phyloP scores from a whole-genome alignment of 257 asterid species.

The Hygrophila difformis region DNA sequence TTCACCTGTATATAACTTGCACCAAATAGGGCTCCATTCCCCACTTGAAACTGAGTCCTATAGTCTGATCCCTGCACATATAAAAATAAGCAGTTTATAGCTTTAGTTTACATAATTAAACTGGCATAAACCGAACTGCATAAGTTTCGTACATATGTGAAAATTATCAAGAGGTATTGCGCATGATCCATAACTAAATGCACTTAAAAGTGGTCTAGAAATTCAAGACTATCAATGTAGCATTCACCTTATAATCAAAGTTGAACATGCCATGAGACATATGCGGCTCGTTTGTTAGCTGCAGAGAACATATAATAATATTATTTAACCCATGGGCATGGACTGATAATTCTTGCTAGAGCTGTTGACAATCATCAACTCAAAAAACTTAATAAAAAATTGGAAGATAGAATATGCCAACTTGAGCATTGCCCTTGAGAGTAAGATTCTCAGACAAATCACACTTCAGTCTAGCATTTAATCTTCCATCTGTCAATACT shows the following conservation, averaged over 20 bases:
- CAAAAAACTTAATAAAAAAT: slow-evolving; percentile 6
- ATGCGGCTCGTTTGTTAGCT: slow-evolving; percentile 91
- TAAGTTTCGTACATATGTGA: too few species aligned
- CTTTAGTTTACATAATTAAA: slow-evolving; percentile 3
- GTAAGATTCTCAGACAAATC: slow-evolving; percentile 83
- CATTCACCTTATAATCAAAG: slow-evolving; percentile 88
- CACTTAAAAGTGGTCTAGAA: too few species aligned
- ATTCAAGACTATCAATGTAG: background rate
- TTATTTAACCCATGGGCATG: slow-evolving; percentile 3
- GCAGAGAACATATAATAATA: slow-evolving; percentile 20
- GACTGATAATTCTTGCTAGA: slow-evolving; percentile 5
- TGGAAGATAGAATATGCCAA: slow-evolving; percentile 26
- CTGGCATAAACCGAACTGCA: background rate
- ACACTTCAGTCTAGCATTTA: slow-evolving; percentile 86
- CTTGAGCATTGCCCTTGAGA: slow-evolving; percentile 87
- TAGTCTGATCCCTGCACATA: slow-evolving; percentile 72
- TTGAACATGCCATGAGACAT: slow-evolving; percentile 91
- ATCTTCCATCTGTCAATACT: slow-evolving; percentile 82
- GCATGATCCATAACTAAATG: too few species aligned
- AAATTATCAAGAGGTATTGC: too few species aligned
- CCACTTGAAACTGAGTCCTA: slow-evolving; percentile 79
- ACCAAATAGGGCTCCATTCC: slow-evolving; percentile 79
- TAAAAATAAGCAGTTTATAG: too few species aligned
- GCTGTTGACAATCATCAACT: slow-evolving; percentile 1
- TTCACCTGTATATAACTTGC: slow-evolving; percentile 94